Conservation (phyloP, 73 alveolate genomes). For the Tetrahymena thermophila region DNA sequence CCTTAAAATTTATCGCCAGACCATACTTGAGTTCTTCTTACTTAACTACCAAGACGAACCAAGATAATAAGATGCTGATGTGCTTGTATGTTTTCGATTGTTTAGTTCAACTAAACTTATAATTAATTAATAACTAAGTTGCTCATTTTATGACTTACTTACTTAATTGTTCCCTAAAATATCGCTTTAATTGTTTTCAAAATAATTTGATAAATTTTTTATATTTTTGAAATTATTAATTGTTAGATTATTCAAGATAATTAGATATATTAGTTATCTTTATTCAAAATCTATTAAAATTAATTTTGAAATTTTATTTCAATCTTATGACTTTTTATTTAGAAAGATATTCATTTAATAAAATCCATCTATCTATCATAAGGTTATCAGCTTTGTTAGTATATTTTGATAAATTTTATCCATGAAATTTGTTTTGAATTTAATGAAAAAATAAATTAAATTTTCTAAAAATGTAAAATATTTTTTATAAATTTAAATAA, state of each 20-base stretch:
- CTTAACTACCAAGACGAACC: conserved; percentile 1
- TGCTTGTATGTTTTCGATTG: neutral
- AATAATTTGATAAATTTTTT: neutral
- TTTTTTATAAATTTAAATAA: too few relatives aligned
- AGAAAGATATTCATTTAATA: neutral
- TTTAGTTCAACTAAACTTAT: neutral
- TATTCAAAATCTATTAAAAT: neutral
- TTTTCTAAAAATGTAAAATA: too few relatives aligned
- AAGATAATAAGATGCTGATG: neutral
- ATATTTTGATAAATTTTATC: too few relatives aligned
- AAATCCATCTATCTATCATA: neutral
- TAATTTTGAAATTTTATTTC: neutral
- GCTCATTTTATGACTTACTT: neutral
- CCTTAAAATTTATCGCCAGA: neutral
- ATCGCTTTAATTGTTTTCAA: neutral
- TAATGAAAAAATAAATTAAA: too few relatives aligned
- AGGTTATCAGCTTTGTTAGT: neutral
- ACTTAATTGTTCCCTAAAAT: neutral
- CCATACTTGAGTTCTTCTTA: neutral
- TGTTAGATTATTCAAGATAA: too few relatives aligned
- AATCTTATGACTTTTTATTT: too few relatives aligned
- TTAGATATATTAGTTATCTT: neutral
- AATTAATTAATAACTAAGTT: neutral
- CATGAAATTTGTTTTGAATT: too few relatives aligned
- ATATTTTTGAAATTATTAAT: neutral